Percentiles rank a stretch among this genome's conserved stretches.
Evolutionary conservation across 2,329 filamentous ascomycete species (phyloP).

Genomic region (Erysiphe pulchra): DNA sequence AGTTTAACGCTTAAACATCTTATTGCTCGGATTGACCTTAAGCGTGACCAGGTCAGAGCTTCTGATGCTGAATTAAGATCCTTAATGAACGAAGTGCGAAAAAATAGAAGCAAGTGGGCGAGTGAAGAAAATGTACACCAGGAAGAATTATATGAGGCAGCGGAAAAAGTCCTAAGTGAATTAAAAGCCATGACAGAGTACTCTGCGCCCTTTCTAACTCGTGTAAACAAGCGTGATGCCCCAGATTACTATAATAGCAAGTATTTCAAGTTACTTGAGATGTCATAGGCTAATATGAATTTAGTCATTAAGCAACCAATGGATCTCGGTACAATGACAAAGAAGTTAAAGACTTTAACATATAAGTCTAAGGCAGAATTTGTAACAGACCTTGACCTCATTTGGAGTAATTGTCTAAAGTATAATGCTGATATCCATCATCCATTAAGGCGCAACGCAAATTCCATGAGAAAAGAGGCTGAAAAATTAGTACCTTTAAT

Average conservation of each 20-base stretch:
- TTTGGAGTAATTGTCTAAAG: slow-evolving; percentile 90
- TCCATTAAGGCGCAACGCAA: slow-evolving; percentile 71
- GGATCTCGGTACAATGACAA: slow-evolving; percentile 95
- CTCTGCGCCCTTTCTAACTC: slow-evolving; percentile 79
- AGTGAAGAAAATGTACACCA: slow-evolving; percentile 94
- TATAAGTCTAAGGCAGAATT: slow-evolving; percentile 90
- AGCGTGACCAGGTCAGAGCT: slow-evolving; percentile 69
- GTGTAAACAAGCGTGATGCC: slow-evolving; percentile 90
- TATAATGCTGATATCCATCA: slow-evolving; percentile 85
- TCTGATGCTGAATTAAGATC: slow-evolving; percentile 81
- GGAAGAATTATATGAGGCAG: slow-evolving; percentile 88
- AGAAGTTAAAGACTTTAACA: slow-evolving; percentile 62
- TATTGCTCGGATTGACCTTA: slow-evolving; percentile 82
- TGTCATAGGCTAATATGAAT: slow-evolving; percentile 15
- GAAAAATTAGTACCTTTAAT: slow-evolving; percentile 91
- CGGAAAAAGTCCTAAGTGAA: slow-evolving; percentile 91
- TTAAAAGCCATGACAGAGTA: slow-evolving; percentile 94
- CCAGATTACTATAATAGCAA: slow-evolving; percentile 84
- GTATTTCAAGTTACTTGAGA: slow-evolving; percentile 11
- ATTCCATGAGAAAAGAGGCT: slow-evolving; percentile 91
- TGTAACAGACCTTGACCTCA: slow-evolving; percentile 74
- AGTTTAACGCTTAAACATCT: slow-evolving; percentile 92
- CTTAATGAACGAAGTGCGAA: slow-evolving; percentile 89
- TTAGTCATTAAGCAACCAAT: slow-evolving; percentile 88
- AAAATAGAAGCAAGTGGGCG: slow-evolving; percentile 96